Base-by-base conservation (phyloP, 306 rosid species). In the Canavalia gladiata region DNA sequence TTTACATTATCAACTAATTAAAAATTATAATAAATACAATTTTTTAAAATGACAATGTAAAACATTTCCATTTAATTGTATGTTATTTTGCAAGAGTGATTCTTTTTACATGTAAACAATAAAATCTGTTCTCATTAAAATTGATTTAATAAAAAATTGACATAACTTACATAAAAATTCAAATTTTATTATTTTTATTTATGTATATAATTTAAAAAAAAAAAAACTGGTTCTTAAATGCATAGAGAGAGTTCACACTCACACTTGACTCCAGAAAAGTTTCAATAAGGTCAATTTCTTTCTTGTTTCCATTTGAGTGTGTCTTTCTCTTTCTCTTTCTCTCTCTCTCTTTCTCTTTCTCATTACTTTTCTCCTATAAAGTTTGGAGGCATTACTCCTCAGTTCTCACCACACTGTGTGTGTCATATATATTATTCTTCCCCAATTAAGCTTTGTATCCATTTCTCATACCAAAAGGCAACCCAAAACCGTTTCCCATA, bases 401-500 rank as follows among this genome's bases (percentile, higher is more conserved):
- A 18, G 25, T 62, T 2, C 1, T 69, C 77, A 18, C 49, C 77
- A 82, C 2, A 58, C 18, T 79, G 54, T 42, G 62, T 72, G 79
- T 2, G 41, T 8, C 6, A 42, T 82, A 34, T 8, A 34, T 43
- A 47, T 45, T n/a, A 7, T 67, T 68, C 46, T 80, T 55, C 69
- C 85, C 43, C 29, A 31, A 33, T 46, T 55, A 5, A 78, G 18
- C 31, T 11, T 8, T 29, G 11, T 11, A 8, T 6, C 68, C 37
- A 57, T 2, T 52, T 60, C 37, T 54, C 68, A 29, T 25, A 37
- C 39, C 0, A 4, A 39, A 49, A 60, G 50, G 59, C 8, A 34
- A 1, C 45, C 68, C 4, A 6, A n/a, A 31, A 83, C 74, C 70
- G 68, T 56, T 59, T 35, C 83, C 30, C 81, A 41, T 29, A 72